Conservation (phyloP, 2,329 filamentous ascomycete genomes). For the Teratosphaeriaceae sp. region DNA sequence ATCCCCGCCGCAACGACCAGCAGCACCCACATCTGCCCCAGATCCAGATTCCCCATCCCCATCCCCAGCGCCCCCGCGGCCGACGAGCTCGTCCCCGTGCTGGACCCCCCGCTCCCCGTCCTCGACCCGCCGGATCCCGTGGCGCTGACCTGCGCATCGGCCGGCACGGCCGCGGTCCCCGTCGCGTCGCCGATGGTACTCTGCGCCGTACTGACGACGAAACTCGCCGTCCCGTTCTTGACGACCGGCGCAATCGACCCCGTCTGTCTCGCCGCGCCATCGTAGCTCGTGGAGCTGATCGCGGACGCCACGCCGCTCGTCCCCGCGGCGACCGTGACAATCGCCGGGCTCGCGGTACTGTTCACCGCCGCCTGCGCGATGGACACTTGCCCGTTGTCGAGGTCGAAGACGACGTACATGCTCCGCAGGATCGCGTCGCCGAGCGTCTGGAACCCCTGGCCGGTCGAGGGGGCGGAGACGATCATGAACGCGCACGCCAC, state of each 20-base stretch:
- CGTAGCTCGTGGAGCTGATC: slow-evolving; percentile 14
- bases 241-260: slow-evolving; percentile 17
- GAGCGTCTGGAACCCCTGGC: slow-evolving; percentile 17
- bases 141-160: slow-evolving; percentile 2
- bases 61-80: not conserved
- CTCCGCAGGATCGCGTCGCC: slow-evolving; percentile 27
- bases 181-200: slow-evolving; percentile 25
- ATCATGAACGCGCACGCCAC: slow-evolving; percentile 24
- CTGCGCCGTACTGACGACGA: slow-evolving; percentile 15
- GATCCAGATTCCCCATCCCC: not conserved
- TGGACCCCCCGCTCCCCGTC: no score
- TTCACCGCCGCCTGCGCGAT: slow-evolving; percentile 27
- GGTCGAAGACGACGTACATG: slow-evolving; percentile 32
- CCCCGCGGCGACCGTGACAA: slow-evolving; percentile 23
- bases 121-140: no score
- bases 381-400: slow-evolving; percentile 29
- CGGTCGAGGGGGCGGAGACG: slow-evolving; percentile 9
- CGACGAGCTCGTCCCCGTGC: not conserved
- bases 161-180: slow-evolving; percentile 24
- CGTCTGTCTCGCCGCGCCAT: slow-evolving; percentile 8
- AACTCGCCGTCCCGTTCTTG: slow-evolving; percentile 13
- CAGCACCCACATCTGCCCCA: not conserved
- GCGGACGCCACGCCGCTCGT: slow-evolving; percentile 22
- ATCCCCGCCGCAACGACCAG: not conserved
- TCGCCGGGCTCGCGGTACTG: slow-evolving; percentile 13